phyloP scores from a whole-genome alignment of 2,329 filamentous ascomycete species.

The Epichloe gansuensis region DNA sequence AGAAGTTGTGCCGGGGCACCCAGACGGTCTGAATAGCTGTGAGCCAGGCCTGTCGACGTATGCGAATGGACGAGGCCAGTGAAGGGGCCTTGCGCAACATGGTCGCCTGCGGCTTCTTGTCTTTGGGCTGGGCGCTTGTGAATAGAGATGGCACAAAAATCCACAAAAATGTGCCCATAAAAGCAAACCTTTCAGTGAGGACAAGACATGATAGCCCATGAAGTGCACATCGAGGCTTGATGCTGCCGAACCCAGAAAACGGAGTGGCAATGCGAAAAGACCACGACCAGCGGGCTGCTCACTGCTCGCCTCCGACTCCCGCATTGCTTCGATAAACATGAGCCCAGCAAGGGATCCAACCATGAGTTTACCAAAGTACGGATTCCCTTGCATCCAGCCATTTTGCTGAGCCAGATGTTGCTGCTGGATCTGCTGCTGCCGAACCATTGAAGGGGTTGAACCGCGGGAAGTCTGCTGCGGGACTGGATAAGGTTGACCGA shows the following conservation, averaged over 20 bases:
- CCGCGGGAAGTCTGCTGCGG: slow-evolving; percentile 34
- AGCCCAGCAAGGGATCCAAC: slow-evolving; percentile 82
- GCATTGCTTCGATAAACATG: slow-evolving; percentile 79
- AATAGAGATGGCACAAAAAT: slow-evolving; percentile 43
- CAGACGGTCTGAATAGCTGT: slow-evolving; percentile 88
- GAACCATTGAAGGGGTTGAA: slow-evolving; percentile 32
- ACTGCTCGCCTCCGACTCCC: slow-evolving; percentile 51
- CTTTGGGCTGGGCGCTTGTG: slow-evolving; percentile 31
- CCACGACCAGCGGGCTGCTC: slow-evolving; percentile 55
- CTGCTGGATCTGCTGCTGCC: slow-evolving; percentile 46
- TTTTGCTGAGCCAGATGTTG: slow-evolving; percentile 37
- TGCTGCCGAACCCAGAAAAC: slow-evolving; percentile 38
- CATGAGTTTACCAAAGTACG: slow-evolving; percentile 69
- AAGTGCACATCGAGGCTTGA: slow-evolving; percentile 38
- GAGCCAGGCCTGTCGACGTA: slow-evolving; percentile 81
- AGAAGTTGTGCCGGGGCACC: slow-evolving; percentile 77
- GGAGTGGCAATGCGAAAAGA: slow-evolving; percentile 51
- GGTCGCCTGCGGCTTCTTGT: slow-evolving; percentile 35
- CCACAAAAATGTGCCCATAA: slow-evolving; percentile 43
- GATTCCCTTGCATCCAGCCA: slow-evolving; percentile 41
- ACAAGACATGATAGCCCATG: slow-evolving; percentile 41
- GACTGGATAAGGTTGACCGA: slow-evolving; percentile 41
- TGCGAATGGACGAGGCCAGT: slow-evolving; percentile 69
- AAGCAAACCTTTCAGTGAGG: slow-evolving; percentile 40
- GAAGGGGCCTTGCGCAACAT: slow-evolving; percentile 49